phyloP scores from a whole-genome alignment of 2,329 filamentous ascomycete species.

The Penicillium digitatum region DNA sequence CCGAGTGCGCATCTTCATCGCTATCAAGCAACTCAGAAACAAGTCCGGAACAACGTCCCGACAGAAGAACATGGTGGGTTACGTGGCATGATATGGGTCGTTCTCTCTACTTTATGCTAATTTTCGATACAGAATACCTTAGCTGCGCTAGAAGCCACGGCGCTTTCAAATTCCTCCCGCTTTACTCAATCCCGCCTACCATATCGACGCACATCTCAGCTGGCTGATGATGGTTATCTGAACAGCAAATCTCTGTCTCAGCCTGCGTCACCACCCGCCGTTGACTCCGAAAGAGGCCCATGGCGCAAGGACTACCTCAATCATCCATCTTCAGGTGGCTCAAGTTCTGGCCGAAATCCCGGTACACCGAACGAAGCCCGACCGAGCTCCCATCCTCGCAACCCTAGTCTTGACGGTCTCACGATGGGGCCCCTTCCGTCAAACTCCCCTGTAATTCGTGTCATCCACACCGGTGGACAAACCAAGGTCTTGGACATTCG shows the following conservation, averaged over 20 bases:
- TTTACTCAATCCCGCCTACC: constrained; percentile 54
- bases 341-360: constrained; percentile 52
- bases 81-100: not conserved
- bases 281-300: constrained; percentile 38
- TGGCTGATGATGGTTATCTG: constrained; percentile 44
- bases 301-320: constrained; percentile 54
- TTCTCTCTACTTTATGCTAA: constrained; percentile 13
- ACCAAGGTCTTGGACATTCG: constrained; percentile 93
- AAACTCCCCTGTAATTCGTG: constrained; percentile 83
- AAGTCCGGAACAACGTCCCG: constrained; percentile 72
- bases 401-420: constrained; percentile 78
- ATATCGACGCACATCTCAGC: constrained; percentile 60
- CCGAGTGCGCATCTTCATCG: constrained; percentile 81
- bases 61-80: constrained; percentile 76
- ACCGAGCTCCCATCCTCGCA: constrained; percentile 68
- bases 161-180: constrained; percentile 61
- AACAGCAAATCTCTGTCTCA: constrained; percentile 58
- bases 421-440: constrained; percentile 80
- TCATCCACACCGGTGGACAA: constrained; percentile 86
- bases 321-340: constrained; percentile 52
- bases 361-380: constrained; percentile 63
- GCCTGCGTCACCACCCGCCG: constrained; percentile 65
- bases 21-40: constrained; percentile 76
- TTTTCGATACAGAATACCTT: constrained; percentile 67
- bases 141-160: constrained; percentile 67